A percentile compares a stretch with the other conserved stretches of the same genome.
phyloP scores from a whole-genome alignment of 129 eudicot genomes.

The Flaveria linearis region DNA sequence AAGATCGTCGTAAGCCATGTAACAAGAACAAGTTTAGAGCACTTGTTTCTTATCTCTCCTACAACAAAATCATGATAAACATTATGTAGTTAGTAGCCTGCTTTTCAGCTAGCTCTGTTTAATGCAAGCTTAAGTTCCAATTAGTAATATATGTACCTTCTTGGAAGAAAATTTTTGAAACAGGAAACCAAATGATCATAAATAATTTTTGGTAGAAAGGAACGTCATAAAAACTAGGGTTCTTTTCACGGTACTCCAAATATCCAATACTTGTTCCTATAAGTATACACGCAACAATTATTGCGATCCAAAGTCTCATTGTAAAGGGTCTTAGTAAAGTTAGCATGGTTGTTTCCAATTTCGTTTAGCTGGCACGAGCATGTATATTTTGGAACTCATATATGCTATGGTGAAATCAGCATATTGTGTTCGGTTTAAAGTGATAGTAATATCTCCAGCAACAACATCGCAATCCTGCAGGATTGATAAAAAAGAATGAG shows the following conservation, averaged over 20 bases:
- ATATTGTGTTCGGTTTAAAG: neutral
- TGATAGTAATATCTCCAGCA: conserved; percentile 26
- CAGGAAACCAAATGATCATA: conserved; percentile 27
- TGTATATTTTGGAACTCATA: conserved; percentile 27
- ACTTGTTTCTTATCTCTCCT: conserved; percentile 26
- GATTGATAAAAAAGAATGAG: neutral
- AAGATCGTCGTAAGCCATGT: conserved; percentile 18
- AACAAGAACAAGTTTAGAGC: conserved; percentile 29
- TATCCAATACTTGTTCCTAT: neutral
- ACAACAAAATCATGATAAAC: neutral
- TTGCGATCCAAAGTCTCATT: conserved; percentile 16
- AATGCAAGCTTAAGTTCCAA: too few species aligned
- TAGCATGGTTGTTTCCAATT: conserved; percentile 18
- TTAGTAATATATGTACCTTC: conserved; percentile 16
- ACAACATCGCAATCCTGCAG: conserved; percentile 23
- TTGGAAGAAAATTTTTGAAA: conserved; percentile 17
- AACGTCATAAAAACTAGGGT: conserved; percentile 16
- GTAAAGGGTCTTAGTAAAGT: conserved; percentile 25
- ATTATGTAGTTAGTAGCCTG: neutral
- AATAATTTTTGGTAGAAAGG: conserved; percentile 4
- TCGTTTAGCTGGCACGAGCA: conserved; percentile 23
- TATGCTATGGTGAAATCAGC: conserved; percentile 25
- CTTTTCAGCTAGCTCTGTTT: too few species aligned
- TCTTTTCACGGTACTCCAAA: conserved; percentile 25
- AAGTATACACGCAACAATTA: conserved; percentile 8